Conservation (phyloP, 768 basidiomycete genomes). For the Suillus bovinus region DNA sequence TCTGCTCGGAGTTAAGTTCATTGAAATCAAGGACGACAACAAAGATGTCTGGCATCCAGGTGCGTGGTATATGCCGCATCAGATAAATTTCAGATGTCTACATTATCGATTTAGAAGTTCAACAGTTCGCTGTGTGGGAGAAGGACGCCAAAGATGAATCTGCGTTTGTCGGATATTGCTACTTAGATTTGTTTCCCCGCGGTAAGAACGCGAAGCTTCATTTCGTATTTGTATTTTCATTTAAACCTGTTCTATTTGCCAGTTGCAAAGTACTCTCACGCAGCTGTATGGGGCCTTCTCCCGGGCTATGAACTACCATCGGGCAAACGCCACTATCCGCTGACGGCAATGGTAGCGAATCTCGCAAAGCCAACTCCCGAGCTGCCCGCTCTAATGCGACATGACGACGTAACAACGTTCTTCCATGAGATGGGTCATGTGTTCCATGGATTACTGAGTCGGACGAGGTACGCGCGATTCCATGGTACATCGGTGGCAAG, state of each 20-base stretch:
- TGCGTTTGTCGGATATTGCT: slow-evolving; percentile 82
- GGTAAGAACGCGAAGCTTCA: slow-evolving; percentile 40
- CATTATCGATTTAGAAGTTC: slow-evolving; percentile 55
- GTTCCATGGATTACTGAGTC: slow-evolving; percentile 69
- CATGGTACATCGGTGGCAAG: slow-evolving; percentile 80
- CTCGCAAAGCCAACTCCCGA: slow-evolving; percentile 82
- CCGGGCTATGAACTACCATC: slow-evolving; percentile 59
- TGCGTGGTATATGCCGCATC: slow-evolving; percentile 29
- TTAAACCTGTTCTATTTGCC: slow-evolving; percentile 1
- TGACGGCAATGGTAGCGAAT: slow-evolving; percentile 88
- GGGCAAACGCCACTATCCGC: slow-evolving; percentile 68
- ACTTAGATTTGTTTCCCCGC: slow-evolving; percentile 86
- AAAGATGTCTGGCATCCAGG: slow-evolving; percentile 80
- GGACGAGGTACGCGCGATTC: slow-evolving; percentile 73
- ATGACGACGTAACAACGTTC: slow-evolving; percentile 86
- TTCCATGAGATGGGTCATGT: slow-evolving; percentile 90
- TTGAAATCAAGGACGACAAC: slow-evolving; percentile 52
- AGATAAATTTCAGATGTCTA: neutral
- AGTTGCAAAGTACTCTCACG: slow-evolving; percentile 84
- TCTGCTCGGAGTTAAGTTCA: slow-evolving; percentile 73
- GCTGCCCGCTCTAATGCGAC: slow-evolving; percentile 83
- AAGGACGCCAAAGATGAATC: slow-evolving; percentile 67
- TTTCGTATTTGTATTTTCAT: slow-evolving; percentile 4
- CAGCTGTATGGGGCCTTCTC: slow-evolving; percentile 80
- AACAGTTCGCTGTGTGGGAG: slow-evolving; percentile 85